phyloP scores from a whole-genome alignment of 495 filamentous ascomycete genomes.

The Podospora pseudopauciseta region DNA sequence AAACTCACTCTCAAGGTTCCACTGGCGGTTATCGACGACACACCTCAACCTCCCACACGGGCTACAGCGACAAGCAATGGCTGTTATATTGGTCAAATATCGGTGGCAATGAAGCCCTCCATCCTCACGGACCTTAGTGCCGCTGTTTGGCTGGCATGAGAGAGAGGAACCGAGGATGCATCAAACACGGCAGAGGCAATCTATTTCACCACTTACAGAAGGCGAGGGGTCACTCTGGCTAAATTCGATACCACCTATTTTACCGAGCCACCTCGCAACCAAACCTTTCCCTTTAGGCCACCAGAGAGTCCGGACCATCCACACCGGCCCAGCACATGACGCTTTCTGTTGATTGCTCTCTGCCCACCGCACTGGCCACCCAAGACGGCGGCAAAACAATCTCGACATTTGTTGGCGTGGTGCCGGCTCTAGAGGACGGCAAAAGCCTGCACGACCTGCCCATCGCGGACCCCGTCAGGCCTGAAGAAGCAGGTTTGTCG shows the following conservation, averaged over 20 bases:
- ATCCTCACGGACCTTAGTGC: conserved; percentile 11
- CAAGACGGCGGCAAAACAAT: not conserved
- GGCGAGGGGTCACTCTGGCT: conserved; percentile 33
- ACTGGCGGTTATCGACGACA: not conserved
- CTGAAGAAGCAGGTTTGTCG: not conserved
- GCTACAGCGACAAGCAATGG: conserved; percentile 4
- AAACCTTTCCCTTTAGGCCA: conserved; percentile 8
- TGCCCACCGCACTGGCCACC: conserved; percentile 4
- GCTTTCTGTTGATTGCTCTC: conserved; percentile 11
- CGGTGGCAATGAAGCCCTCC: conserved; percentile 15
- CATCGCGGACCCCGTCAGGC: not conserved
- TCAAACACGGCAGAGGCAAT: conserved; percentile 35
- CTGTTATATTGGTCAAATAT: conserved; percentile 29
- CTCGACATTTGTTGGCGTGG: not conserved
- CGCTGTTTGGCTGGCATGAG: conserved; percentile 13
- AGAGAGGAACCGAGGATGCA: conserved; percentile 26
- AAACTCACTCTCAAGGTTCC: not conserved
- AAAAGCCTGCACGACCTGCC: not conserved
- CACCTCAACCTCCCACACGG: not conserved
- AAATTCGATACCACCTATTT: conserved; percentile 32
- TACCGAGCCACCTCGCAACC: conserved; percentile 29
- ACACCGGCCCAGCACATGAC: conserved; percentile 27
- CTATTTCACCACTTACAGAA: conserved; percentile 29
- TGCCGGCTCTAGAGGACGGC: not conserved
- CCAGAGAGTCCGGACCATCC: conserved; percentile 19